Base-by-base conservation (phyloP, 208 protist species). In the Crithidia expoeki region DNA sequence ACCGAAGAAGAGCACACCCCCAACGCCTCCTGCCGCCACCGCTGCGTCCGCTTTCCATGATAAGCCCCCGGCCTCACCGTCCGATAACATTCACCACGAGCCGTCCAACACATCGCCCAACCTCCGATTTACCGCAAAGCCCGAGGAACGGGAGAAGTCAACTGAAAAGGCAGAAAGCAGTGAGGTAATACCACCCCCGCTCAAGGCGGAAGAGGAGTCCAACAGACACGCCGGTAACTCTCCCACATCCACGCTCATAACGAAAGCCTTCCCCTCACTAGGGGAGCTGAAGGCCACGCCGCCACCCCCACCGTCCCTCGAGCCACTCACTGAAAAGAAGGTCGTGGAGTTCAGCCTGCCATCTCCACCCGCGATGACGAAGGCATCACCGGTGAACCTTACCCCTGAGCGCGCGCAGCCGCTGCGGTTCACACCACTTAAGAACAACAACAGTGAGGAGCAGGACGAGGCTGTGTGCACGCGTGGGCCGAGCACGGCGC, bases 331-430 rank as follows among this genome's bases (percentile, higher is more conserved):
- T 1, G 30, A 57, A 30, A 57, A 38, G 30, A 14, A 25, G 30
- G 14, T 21, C n/a, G 55, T 52, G 17, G 16, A 50, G 19, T 40
- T 44, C 53, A 25, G 32, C 16, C 42, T 52, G 40, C 42, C 46
- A 2, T n/a, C 60, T n/a, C 32, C 40, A 16, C 40, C 56, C 6
- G 33, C 53, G 4, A 25, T 34, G 36, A 14, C n/a, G 38, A 38
- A 23, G 46, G 30, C 47, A 11, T 53, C 56, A 23, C 58, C 71
- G 33, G 28, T 38, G 10, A 28, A 50, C 51, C 33, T 66, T 3
- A 76, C 72, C 0, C 72, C 72, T 17, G 72, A 76, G 28, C 63
- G 63, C n/a, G 56, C 52, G 17, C 60, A 51, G 17, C 62, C 53
- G 14, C 72, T 62, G 25, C 49, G 38, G 19, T 46, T 65, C 44